Percentiles rank a stretch among this genome's conserved stretches.
These are phyloP conservation scores for Maudiozyma serrabonitensis DNA, from an alignment of 805 yeast species.

Conservation along the genomic window DNA sequence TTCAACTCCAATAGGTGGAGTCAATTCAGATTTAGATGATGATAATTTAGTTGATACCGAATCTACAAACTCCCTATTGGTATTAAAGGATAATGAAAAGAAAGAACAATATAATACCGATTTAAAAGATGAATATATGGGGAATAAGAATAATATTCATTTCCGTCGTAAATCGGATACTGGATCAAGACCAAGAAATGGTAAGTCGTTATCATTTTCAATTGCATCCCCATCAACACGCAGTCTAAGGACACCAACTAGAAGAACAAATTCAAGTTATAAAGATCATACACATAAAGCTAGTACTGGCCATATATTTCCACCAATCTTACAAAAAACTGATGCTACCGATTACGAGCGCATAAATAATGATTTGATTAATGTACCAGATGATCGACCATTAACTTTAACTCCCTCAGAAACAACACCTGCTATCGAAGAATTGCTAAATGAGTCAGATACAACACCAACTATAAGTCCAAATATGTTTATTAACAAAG, in stretches of 20 bases:
- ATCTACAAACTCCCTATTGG: conserved; percentile 16
- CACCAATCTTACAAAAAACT: background rate
- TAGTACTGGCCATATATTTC: conserved; percentile 15
- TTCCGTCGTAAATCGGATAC: conserved; percentile 20
- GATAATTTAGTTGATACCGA: conserved; percentile 23
- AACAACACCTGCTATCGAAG: background rate
- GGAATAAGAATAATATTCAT: conserved; percentile 1
- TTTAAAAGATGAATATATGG: background rate
- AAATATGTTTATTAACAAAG: background rate
- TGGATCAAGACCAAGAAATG: conserved; percentile 10
- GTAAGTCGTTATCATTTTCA: conserved; percentile 15
- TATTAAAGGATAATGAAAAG: conserved; percentile 11
- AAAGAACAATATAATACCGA: conserved; percentile 2
- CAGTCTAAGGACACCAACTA: conserved; percentile 3
- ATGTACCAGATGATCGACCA: conserved; percentile 3
- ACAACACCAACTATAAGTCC: background rate
- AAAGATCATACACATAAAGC: conserved; percentile 11
- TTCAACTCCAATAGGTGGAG: background rate
- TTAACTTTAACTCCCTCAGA: background rate
- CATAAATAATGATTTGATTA: background rate
- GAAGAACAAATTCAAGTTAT: conserved; percentile 4
- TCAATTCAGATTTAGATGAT: conserved; percentile 13
- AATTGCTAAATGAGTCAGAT: background rate
- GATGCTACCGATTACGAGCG: background rate
- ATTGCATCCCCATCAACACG: conserved; percentile 16